Evolutionary conservation across 2,329 filamentous ascomycete species (phyloP), one percentile per base, ranked within the genome.

Genomic region (Biscogniauxia sp.): DNA sequence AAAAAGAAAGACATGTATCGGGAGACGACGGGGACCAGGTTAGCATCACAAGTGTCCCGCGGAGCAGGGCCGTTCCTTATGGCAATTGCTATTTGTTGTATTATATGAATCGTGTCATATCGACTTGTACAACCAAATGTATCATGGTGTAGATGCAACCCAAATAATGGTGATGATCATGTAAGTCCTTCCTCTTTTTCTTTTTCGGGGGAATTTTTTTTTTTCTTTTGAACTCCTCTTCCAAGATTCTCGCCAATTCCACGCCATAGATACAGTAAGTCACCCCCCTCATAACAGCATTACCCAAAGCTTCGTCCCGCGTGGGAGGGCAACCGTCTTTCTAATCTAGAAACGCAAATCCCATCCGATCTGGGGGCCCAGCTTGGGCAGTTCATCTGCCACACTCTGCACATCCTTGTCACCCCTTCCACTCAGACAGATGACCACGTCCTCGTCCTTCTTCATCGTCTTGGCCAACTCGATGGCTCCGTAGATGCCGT

Each of bases 381-480:
- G 77, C 68, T 84, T 90, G 19, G 94, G 94, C 73, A 99, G 79
- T 78, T 96, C 92, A 73, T 99, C 95, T 0, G 95, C 95, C 56
- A 99, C 94, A 71, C 92, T 96, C 85, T 99, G 93, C 61, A 99
- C 95, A 73, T 99, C 95, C 86, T 99, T 99, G 78, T 99, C 95
- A 64, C 95, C 95, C 69, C 95, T 84, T 8, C 95, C 95, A 73
- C 91, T 96, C 45, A 99, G 76, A 78, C 94, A 98, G 64, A 99
- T 93, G 61, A 99, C 94, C 26, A 99, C 80, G 72, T 98, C 93
- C 78, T 97, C 80, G 56, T 86, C 93, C 80, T 93, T 91, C 67
- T 84, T 83, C 92, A 97, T 93, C 60, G 88, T 92, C 87, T 96
- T 97, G 63, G 94, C 94, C 61, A 98, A 79, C 79, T 98, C 87